Base-by-base conservation (phyloP, 345 rosid genomes). In the Combretum micranthum region DNA sequence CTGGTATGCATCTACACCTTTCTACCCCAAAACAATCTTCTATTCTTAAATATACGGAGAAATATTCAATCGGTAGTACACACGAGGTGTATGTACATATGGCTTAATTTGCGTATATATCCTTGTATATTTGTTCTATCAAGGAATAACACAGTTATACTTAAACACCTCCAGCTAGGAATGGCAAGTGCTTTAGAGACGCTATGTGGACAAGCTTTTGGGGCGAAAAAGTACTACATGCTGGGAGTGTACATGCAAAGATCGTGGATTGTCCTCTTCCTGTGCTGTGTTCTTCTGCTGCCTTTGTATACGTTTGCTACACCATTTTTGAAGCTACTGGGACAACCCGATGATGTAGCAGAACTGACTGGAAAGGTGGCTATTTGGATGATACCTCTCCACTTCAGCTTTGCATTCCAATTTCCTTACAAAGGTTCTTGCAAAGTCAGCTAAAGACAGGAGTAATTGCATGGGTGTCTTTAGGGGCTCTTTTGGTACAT, bases 171-270 rank as follows among this genome's bases (percentile, higher is more conserved):
- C 21, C 58, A 85, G 92, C 53, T 80, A 62, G 92, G 92, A 22
- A 82, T 85, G 92, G 88, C 88, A 12, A 83, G 84, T 64, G 92
- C 92, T 21, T 64, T 81, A 22, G 83, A 81, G 44, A 81, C 86
- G 6, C 61, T 81, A 14, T 81, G 86, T 20, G 86, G 86, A 42
- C 92, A 85, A 80, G 86, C 88, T 14, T 85, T 56, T 50, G 92
- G 88, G 18, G 92, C 92, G 4, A 87, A 78, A 60, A 76, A 77
- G 63, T 82, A 78, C 64, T 47, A 78, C 60, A 74, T 82, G 90
- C 51, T 87, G 63, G 95, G 95, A 12, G 72, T 84, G 0, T 87
- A 84, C 80, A 56, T 87, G 88, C 89, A 82, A 26, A 70, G 95
- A 21, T 84, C 91, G n/a, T 84, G 91, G 91, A 78, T 84, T 45